Conservation (phyloP, 2,329 filamentous ascomycete species). For the Madurella fahalii region DNA sequence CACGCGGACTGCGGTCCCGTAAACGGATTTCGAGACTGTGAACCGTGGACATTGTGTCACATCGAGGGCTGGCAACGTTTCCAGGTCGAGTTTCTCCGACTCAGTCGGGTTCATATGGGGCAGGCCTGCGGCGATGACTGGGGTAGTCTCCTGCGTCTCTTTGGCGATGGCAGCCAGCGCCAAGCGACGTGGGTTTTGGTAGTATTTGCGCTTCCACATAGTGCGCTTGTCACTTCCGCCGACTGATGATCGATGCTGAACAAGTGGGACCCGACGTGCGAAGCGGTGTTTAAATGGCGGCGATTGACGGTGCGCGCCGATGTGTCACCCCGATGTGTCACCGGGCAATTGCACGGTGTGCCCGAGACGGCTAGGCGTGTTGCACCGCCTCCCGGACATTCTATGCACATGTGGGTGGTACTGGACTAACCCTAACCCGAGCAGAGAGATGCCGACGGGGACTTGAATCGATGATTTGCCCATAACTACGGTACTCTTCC, state of each 20-base stretch:
- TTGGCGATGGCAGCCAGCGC: constrained; percentile 15
- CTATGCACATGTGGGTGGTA: too few species aligned
- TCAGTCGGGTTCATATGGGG: constrained; percentile 2
- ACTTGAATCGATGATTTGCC: too few species aligned
- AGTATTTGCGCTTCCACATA: constrained; percentile 14
- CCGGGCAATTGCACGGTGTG: too few species aligned
- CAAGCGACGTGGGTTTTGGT: constrained; percentile 8
- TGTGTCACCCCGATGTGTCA: too few species aligned
- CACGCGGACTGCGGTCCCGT: constrained; percentile 19
- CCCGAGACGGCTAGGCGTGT: too few species aligned
- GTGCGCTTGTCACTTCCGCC: not conserved
- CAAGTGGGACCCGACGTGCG: too few species aligned
- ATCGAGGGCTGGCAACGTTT: constrained; percentile 7
- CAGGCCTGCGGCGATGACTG: constrained; percentile 8
- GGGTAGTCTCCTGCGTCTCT: constrained; percentile 3
- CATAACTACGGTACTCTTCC: too few species aligned
- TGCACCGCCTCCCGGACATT: too few species aligned
- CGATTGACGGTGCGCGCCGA: too few species aligned
- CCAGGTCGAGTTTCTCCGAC: constrained; percentile 7
- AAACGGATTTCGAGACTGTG: not conserved
- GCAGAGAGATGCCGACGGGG: not conserved
- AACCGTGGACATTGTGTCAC: constrained; percentile 16
- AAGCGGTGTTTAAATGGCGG: too few species aligned
- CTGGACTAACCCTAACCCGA: not conserved
- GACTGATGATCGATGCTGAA: not conserved